These are phyloP conservation scores for Clavaria fumosa DNA, from an alignment of 768 basidiomycete species.

Conservation along the genomic window DNA sequence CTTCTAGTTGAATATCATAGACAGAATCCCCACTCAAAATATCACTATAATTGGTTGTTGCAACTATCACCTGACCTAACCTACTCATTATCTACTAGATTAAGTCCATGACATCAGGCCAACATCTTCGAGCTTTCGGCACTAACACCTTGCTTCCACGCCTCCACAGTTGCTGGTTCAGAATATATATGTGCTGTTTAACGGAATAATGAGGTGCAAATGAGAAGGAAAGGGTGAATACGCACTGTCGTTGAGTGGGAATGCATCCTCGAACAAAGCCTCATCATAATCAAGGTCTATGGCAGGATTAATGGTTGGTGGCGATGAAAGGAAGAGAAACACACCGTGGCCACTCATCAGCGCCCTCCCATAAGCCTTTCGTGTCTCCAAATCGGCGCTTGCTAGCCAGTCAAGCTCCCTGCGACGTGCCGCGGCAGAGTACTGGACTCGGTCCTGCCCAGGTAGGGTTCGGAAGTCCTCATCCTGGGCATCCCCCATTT, in stretches of 20 bases:
- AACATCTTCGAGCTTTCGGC: neutral
- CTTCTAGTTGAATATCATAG: no score
- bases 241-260: slow-evolving; percentile 10
- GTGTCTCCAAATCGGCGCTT: slow-evolving; percentile 10
- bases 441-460: no score
- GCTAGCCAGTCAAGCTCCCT: slow-evolving; percentile 8
- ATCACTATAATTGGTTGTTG: neutral
- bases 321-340: slow-evolving; percentile 6
- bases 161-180: slow-evolving; percentile 6
- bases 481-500: slow-evolving; percentile 3
- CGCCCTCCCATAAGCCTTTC: slow-evolving; percentile 12
- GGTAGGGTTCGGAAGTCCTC: neutral
- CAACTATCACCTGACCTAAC: neutral
- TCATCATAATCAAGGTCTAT: slow-evolving; percentile 12
- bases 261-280: slow-evolving; percentile 12
- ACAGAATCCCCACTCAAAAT: no score
- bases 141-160: slow-evolving; percentile 7
- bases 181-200: slow-evolving; percentile 8
- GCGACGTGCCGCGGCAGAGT: slow-evolving; percentile 4
- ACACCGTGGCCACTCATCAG: slow-evolving; percentile 13
- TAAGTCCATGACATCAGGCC: no score
- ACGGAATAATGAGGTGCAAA: no score
- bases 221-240: slow-evolving; percentile 7
- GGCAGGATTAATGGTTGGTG: slow-evolving; percentile 6
- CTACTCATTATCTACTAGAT: neutral